Conservation (phyloP, 495 filamentous ascomycete genomes). For the Podospora tetraspora region DNA sequence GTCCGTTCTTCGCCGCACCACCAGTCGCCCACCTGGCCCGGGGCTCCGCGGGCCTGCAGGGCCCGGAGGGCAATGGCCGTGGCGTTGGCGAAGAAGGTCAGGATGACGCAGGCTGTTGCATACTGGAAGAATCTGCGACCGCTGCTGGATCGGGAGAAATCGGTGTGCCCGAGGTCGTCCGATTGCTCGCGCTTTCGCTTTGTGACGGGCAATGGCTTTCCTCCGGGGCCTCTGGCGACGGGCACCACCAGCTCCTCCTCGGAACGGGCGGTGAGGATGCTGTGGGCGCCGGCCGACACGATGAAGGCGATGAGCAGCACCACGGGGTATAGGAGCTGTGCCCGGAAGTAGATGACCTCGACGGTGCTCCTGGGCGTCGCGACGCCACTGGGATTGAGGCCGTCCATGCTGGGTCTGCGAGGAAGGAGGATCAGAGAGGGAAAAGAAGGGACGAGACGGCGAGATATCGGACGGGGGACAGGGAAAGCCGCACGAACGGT, state of each 20-base stretch:
- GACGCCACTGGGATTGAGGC: constrained; percentile 8
- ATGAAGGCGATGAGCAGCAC: constrained; percentile 42
- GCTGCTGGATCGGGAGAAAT: constrained; percentile 48
- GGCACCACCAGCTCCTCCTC: constrained; percentile 38
- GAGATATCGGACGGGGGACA: neutral
- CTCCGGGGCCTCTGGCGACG: constrained; percentile 60
- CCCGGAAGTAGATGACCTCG: constrained; percentile 31
- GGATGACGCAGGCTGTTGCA: constrained; percentile 58
- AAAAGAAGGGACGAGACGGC: constrained; percentile 1
- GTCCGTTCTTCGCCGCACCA: constrained; percentile 84
- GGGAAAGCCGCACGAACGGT: neutral
- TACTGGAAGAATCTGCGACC: constrained; percentile 68
- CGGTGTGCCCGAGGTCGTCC: constrained; percentile 32
- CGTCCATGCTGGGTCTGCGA: constrained; percentile 29
- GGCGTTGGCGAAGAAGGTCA: constrained; percentile 71
- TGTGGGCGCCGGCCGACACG: constrained; percentile 38
- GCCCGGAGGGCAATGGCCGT: constrained; percentile 72
- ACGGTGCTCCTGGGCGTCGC: constrained; percentile 26
- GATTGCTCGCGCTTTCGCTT: constrained; percentile 40
- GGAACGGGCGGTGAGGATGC: constrained; percentile 39
- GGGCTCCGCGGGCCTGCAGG: constrained; percentile 50
- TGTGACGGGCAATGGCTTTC: constrained; percentile 68
- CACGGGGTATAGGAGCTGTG: constrained; percentile 41
- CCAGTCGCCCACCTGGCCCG: constrained; percentile 44
- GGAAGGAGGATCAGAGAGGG: constrained; percentile 15